Evolutionary conservation across 1,139 yeast species (phyloP).

Genomic region (Saccharomyces hybrid): DNA sequence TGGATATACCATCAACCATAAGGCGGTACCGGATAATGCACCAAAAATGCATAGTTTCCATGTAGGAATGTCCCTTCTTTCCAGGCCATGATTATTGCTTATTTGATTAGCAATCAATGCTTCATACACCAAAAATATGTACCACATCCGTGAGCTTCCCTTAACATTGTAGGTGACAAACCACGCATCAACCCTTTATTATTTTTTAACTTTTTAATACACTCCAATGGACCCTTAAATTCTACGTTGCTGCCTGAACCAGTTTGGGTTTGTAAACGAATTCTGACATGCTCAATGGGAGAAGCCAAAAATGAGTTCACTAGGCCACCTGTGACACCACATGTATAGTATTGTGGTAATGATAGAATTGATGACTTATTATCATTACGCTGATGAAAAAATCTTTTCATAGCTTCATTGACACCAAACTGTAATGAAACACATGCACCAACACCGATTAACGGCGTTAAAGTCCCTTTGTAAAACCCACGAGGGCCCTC

Average conservation of each 20-base stretch:
- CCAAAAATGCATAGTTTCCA: constrained; percentile 78
- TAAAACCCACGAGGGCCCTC: constrained; percentile 82
- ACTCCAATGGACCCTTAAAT: constrained; percentile 67
- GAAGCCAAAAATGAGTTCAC: constrained; percentile 82
- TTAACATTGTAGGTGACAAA: constrained; percentile 63
- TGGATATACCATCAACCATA: constrained; percentile 80
- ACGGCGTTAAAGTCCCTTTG: constrained; percentile 81
- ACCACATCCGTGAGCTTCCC: constrained; percentile 87
- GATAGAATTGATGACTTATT: constrained; percentile 34
- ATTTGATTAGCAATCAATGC: constrained; percentile 62
- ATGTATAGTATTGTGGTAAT: constrained; percentile 56
- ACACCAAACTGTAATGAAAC: constrained; percentile 83
- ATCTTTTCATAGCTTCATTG: constrained; percentile 86
- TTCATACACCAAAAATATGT: constrained; percentile 84
- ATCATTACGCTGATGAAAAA: constrained; percentile 19
- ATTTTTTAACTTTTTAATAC: constrained; percentile 50
- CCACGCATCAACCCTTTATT: constrained; percentile 75
- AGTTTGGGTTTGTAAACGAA: constrained; percentile 71
- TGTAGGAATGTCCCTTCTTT: constrained; percentile 51
- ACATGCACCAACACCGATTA: constrained; percentile 90
- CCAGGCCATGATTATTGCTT: constrained; percentile 37
- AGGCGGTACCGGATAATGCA: constrained; percentile 76
- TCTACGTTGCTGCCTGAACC: constrained; percentile 37
- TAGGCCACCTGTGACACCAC: constrained; percentile 85
- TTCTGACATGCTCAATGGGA: constrained; percentile 90